phyloP scores from a whole-genome alignment of 371 early-diverging fungal genomes.

The Coemansia sp. region DNA sequence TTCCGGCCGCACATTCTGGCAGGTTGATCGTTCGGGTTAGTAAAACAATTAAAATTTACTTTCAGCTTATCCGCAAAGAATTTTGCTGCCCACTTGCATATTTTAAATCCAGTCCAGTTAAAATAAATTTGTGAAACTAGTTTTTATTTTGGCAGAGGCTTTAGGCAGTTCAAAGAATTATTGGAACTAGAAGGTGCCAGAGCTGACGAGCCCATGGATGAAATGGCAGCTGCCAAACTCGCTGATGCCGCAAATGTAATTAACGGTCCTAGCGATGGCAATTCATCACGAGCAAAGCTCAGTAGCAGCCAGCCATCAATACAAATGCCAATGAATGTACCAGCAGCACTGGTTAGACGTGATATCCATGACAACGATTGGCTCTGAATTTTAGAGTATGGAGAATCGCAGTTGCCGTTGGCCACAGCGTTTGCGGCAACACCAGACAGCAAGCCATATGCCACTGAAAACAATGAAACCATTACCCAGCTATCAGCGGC shows the following conservation, averaged over 20 bases:
- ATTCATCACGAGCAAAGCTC: too few species aligned
- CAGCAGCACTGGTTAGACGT: background rate
- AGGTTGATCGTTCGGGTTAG: too few species aligned
- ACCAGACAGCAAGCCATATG: background rate
- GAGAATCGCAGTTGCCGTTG: background rate
- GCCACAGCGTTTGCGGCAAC: background rate
- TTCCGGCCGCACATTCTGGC: too few species aligned
- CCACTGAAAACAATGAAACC: background rate
- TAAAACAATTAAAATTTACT: too few species aligned
- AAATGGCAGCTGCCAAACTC: background rate
- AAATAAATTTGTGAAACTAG: too few species aligned
- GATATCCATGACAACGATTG: background rate
- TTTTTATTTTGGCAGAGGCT: too few species aligned
- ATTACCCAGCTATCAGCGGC: conserved; percentile 1
- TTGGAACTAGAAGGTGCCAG: background rate
- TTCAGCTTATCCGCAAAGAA: too few species aligned
- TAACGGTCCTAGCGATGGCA: background rate
- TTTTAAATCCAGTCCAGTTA: too few species aligned
- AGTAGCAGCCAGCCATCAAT: background rate
- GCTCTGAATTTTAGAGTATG: background rate
- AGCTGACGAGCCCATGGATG: background rate
- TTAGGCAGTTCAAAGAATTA: too few species aligned
- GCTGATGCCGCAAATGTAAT: conserved; percentile 2
- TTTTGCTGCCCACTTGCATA: too few species aligned
- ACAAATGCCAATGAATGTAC: background rate